Percentiles rank a stretch among this genome's conserved stretches.
These are phyloP conservation scores for Dimocarpus longan DNA, from an alignment of 345 rosid species.

Conservation along the genomic window DNA sequence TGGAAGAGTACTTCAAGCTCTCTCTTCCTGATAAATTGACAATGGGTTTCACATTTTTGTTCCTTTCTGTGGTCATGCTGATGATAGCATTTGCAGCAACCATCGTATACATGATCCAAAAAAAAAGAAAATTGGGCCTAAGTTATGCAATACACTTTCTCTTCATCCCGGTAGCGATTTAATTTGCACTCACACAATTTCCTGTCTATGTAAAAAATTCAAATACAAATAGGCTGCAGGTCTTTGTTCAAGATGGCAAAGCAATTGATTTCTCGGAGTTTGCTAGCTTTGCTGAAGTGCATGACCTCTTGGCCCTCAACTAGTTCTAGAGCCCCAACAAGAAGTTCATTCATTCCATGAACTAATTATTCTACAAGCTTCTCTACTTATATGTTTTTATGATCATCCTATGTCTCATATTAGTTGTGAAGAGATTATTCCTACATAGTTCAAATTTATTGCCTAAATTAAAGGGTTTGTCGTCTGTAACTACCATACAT, in stretches of 20 bases:
- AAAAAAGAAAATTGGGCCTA: not conserved
- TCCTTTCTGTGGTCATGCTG: constrained; percentile 2
- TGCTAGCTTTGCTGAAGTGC: not conserved
- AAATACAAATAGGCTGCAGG: not conserved
- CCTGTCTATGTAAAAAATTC: not conserved
- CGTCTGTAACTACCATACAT: too few relatives aligned
- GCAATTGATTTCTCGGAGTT: not conserved
- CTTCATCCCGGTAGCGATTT: not conserved
- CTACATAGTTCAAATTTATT: too few relatives aligned
- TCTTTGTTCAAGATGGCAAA: not conserved
- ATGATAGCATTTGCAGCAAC: not conserved
- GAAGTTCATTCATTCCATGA: constrained; percentile 2
- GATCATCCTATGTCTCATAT: too few relatives aligned
- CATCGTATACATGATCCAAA: not conserved
- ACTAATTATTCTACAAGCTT: too few relatives aligned
- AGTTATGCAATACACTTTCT: not conserved
- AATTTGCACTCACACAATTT: not conserved
- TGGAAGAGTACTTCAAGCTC: constrained; percentile 8
- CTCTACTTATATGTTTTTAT: too few relatives aligned
- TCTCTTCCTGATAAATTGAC: constrained; percentile 11
- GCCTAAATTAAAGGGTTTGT: too few relatives aligned
- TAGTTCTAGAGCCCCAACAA: not conserved
- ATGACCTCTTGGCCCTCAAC: not conserved
- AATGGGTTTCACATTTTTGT: constrained; percentile 7
- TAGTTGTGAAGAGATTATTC: too few relatives aligned